Evolutionary conservation across 805 yeast species (phyloP).

Genomic region (Grigorovia yakushimaensis): DNA sequence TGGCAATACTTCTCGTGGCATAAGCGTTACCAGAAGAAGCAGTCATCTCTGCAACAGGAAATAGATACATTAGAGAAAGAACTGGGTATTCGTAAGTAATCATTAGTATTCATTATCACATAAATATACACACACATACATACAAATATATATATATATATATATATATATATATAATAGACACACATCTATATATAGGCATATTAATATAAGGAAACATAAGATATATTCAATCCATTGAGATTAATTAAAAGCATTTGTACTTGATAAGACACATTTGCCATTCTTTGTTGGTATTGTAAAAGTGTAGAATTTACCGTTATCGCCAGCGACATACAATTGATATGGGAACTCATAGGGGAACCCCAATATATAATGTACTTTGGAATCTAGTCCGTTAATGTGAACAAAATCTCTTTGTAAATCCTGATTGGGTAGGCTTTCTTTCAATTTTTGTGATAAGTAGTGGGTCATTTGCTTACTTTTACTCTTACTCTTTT

Average conservation of each 20-base stretch:
- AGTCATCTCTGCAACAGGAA: constrained; percentile 12
- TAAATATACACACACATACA: background rate
- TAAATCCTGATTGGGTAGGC: constrained; percentile 23
- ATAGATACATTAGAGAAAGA: constrained; percentile 15
- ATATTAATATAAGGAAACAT: no score
- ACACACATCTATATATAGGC: no score
- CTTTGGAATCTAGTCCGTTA: constrained; percentile 13
- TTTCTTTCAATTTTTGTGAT: constrained; percentile 20
- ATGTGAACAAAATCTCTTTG: constrained; percentile 26
- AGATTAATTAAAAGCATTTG: constrained; percentile 6
- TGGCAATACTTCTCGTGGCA: constrained; percentile 26
- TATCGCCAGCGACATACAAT: constrained; percentile 22
- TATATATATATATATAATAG: no score
- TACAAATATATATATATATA: background rate
- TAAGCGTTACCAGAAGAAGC: constrained; percentile 21
- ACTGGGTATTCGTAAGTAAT: constrained; percentile 3
- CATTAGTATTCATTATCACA: background rate
- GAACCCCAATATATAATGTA: constrained; percentile 19
- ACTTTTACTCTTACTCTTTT: constrained; percentile 2
- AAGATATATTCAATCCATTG: no score
- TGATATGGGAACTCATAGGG: constrained; percentile 26
- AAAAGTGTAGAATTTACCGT: constrained; percentile 21
- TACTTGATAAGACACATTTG: constrained; percentile 23
- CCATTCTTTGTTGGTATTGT: constrained; percentile 21
- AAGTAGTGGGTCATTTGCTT: constrained; percentile 19